Evolutionary conservation across 2,329 filamentous ascomycete species (phyloP), one percentile per base, ranked within the genome.

Genomic region (Dactylonectria estremocensis): DNA sequence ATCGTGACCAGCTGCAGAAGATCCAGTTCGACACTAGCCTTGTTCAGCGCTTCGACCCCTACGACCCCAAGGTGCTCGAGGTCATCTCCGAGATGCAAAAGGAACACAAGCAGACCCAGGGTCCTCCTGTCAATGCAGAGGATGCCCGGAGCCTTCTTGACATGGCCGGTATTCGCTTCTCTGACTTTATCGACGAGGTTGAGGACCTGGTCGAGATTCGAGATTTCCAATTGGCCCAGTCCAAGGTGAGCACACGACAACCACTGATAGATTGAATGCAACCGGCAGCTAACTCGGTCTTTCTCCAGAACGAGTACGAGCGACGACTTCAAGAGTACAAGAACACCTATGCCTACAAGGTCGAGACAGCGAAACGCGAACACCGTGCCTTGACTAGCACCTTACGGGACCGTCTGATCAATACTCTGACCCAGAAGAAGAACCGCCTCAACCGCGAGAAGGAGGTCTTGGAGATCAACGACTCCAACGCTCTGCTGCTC

Each of bases 11-110:
- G 81, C 88, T 98, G 2, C 92, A 96, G 76, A 94, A 94, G 72
- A 90, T 98, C n/a, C 95, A 98, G 82, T 91, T 94, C 71, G 95
- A 97, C 80, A 95, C 95, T 82, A 93, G 89, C 66, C 87, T 97
- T 52, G 94, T 97, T 72, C 91, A 94, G 80, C 91, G 93, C 73
- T 93, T 96, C 59, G 92, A 97, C 76, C 92, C 93, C 1, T 97
- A 97, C 79, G 86, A 87, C 59, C 86, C 90, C 68, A 88, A 90
- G 67, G 90, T 93, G 55, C 86, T 97, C 53, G 91, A 94, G 69
- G 89, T 93, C 64, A 90, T 95, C 69, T 85, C 87, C 58, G 89
- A 90, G 72, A 82, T 92, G 76, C 88, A 89, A 66, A 84, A 86
- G 69, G 84, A 87, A 65, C 85, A 88, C 63, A 83, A 84, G 43